These are phyloP conservation scores for Haplographium delicatum DNA, from an alignment of 495 filamentous ascomycete species.

Conservation along the genomic window DNA sequence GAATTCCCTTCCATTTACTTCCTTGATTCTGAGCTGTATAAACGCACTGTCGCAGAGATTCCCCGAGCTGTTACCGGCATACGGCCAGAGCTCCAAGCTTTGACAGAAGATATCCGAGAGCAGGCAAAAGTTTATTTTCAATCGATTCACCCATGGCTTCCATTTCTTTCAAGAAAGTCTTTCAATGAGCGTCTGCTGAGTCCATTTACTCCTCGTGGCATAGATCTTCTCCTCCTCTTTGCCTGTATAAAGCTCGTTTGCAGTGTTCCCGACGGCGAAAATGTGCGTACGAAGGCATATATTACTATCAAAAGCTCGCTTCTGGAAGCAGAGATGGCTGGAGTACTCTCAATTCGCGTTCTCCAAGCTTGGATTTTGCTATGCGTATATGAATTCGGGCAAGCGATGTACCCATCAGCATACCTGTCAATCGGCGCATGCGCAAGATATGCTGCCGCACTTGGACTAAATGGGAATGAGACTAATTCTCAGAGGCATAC, in stretches of 20 bases:
- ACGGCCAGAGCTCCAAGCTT: not conserved
- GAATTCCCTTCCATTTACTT: conserved; percentile 1
- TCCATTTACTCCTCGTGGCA: conserved; percentile 7
- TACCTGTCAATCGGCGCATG: conserved; percentile 36
- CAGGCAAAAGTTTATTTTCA: conserved; percentile 1
- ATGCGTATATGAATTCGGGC: conserved; percentile 40
- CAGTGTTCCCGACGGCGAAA: conserved; percentile 11
- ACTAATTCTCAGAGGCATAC: not conserved
- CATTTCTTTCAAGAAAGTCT: conserved; percentile 14
- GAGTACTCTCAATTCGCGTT: conserved; percentile 34
- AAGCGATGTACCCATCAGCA: conserved; percentile 42
- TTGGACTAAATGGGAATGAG: conserved; percentile 5
- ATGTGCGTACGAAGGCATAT: conserved; percentile 33
- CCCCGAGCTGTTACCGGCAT: not conserved
- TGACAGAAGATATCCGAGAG: not conserved
- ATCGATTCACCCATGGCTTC: conserved; percentile 12
- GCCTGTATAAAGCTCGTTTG: conserved; percentile 40
- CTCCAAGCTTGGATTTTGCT: conserved; percentile 40
- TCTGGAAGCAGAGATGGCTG: conserved; percentile 30
- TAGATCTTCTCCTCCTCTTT: conserved; percentile 41
- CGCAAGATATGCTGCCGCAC: conserved; percentile 30
- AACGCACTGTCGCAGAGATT: conserved; percentile 5
- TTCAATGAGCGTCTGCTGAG: conserved; percentile 3
- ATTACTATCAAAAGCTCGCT: conserved; percentile 34
- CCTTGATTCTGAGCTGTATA: conserved; percentile 6